Conservation (phyloP, 1,284 basidiomycete species). For the Ustilago nuda region DNA sequence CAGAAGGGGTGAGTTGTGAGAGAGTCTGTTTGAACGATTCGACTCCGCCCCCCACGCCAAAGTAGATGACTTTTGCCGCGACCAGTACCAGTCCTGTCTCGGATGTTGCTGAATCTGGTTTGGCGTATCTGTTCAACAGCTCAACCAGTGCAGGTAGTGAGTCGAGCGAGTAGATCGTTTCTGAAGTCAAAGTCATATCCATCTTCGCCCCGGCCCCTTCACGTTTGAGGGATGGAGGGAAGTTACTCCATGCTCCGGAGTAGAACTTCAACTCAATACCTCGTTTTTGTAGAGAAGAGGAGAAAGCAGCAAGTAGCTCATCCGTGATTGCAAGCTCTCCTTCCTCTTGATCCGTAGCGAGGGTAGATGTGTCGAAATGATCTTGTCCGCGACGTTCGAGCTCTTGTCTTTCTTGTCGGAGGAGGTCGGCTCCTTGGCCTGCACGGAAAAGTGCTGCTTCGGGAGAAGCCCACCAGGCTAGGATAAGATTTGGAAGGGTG, state of each 20-base stretch:
- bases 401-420: constrained; percentile 22
- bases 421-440: constrained; percentile 10
- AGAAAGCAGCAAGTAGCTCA: constrained; percentile 77
- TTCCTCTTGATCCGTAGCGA: background rate
- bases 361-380: constrained; percentile 35
- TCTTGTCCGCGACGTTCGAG: constrained; percentile 43
- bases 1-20: constrained; percentile 24
- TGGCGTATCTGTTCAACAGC: constrained; percentile 67
- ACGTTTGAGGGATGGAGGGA: constrained; percentile 18
- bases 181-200: constrained; percentile 84
- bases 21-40: constrained; percentile 78
- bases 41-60: constrained; percentile 93
- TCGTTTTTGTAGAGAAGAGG: constrained; percentile 73
- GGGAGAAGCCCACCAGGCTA: constrained; percentile 73
- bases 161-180: constrained; percentile 87
- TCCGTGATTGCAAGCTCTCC: constrained; percentile 58
- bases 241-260: constrained; percentile 79
- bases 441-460: constrained; percentile 28
- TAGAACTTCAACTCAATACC: constrained; percentile 80
- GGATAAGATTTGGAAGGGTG: constrained; percentile 80
- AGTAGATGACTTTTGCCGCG: constrained; percentile 91
- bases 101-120: background rate
- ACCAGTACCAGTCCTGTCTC: constrained; percentile 75
- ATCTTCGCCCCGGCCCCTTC: constrained; percentile 8
- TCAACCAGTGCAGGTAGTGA: constrained; percentile 78